Conservation (phyloP, 306 rosid genomes). For the Betula pendula region DNA sequence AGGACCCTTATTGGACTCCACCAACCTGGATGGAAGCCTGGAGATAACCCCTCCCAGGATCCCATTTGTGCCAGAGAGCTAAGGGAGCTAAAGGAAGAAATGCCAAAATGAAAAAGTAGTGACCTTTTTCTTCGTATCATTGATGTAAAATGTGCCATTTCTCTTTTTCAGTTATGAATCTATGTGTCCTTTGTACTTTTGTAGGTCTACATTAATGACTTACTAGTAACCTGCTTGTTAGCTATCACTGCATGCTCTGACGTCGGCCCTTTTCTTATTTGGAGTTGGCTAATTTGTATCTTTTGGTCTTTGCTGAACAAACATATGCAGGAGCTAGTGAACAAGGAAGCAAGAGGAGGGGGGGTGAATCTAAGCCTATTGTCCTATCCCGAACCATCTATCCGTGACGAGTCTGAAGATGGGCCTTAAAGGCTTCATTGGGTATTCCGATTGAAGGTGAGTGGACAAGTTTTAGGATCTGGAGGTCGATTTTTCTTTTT, state of each 20-base stretch:
- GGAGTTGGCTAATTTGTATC: background rate
- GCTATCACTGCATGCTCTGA: background rate
- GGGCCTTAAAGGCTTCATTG: constrained; percentile 38
- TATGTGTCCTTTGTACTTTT: background rate
- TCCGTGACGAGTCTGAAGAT: constrained; percentile 33
- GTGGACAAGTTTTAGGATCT: background rate
- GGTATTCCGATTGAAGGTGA: constrained; percentile 54
- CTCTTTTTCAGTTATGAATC: background rate
- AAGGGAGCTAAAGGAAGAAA: constrained; percentile 56
- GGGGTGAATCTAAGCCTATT: constrained; percentile 34
- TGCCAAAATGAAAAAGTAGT: constrained; percentile 53
- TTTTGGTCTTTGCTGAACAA: background rate
- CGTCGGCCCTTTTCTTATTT: background rate
- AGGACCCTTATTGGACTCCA: constrained; percentile 89
- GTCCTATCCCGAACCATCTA: constrained; percentile 44
- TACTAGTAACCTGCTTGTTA: background rate
- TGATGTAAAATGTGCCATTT: background rate
- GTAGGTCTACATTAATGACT: background rate
- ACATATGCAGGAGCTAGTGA: constrained; percentile 34
- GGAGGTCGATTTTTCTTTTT: background rate
- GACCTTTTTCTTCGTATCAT: background rate
- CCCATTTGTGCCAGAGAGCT: constrained; percentile 49
- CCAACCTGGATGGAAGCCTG: constrained; percentile 80
- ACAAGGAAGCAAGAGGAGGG: constrained; percentile 49
- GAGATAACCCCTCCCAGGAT: constrained; percentile 69